Evolutionary conservation across 352 stramenopile genomes (phyloP), one percentile per base, ranked within the genome.

Genomic region (Phytophthora palmivora): DNA sequence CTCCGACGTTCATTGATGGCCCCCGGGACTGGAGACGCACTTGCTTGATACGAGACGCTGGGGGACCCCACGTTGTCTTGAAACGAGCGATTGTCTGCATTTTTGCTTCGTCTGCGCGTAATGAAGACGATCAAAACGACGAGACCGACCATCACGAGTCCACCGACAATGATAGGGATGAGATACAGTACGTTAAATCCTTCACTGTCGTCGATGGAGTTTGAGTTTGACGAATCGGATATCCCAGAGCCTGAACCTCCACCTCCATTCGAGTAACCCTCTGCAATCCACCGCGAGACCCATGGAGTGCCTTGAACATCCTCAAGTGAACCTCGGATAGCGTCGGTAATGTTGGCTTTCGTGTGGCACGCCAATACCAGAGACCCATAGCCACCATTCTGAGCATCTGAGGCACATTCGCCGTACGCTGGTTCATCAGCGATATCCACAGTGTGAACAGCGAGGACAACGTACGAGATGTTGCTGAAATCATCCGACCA

Each of bases 361-460:
- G 54, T 44, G 37, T 51, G 21, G 41, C 58, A 67, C 0, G 63
- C 46, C 41, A 72, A 19, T 1, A 72, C 58, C 3, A 68, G 6
- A 0, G 58, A 68, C 1, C 58, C 63, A 26, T 62, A 72, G 11
- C 47, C 51, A 3, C 16, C 63, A n/a, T 54, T 67, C 4, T 55
- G 14, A 8, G n/a, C 18, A 15, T 44, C 16, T 6, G 41, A 19
- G 3, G 55, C 16, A 7, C 63, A 72, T 10, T 47, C 18, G 3
- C 32, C 22, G 10, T 34, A 72, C 8, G 33, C 45, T 10, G 45
- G 63, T 32, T 72, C 63, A 14, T 30, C n/a, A 1, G 39, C 30
- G 0, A 15, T 14, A 5, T 41, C 16, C 5, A 63, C 12, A 10
- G 46, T 63, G n/a, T 68, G 57, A 12, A 72, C 19, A 4, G 63